Conservation (phyloP, 768 basidiomycete species). For the Mrakia frigida region DNA sequence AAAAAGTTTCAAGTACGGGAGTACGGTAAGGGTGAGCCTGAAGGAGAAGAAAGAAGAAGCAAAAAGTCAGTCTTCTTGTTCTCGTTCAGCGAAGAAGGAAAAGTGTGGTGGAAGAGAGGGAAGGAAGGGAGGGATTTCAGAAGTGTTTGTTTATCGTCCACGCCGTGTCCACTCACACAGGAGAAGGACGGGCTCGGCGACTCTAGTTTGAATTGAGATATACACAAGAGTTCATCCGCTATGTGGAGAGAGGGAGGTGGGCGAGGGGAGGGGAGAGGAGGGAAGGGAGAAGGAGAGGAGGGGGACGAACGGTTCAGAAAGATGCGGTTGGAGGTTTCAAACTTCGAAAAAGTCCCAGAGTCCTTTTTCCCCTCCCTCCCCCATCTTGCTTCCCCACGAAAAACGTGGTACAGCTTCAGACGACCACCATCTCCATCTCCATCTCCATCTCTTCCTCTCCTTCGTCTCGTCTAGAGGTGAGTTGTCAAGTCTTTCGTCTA, state of each 20-base stretch:
- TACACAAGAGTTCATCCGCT: slow-evolving; percentile 21
- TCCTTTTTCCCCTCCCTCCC: not conserved
- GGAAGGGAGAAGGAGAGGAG: not conserved
- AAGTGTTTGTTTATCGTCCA: slow-evolving; percentile 29
- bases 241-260: not conserved
- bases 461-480: not conserved
- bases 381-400: not conserved
- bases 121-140: slow-evolving; percentile 9
- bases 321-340: not conserved
- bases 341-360: not conserved
- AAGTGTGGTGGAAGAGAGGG: not conserved
- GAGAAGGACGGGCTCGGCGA: slow-evolving; percentile 29
- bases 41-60: not conserved
- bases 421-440: not conserved
- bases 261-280: not conserved
- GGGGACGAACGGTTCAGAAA: not conserved
- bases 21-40: not conserved
- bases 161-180: slow-evolving; percentile 30
- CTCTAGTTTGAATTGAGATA: slow-evolving; percentile 30
- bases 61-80: not conserved
- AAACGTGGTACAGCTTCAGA: not conserved
- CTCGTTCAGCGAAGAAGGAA: not conserved
- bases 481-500: not conserved
- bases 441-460: not conserved
- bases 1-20: not conserved